Base-by-base conservation (phyloP, 371 early-diverging fungal genomes). In the Pancytospora philotis region DNA sequence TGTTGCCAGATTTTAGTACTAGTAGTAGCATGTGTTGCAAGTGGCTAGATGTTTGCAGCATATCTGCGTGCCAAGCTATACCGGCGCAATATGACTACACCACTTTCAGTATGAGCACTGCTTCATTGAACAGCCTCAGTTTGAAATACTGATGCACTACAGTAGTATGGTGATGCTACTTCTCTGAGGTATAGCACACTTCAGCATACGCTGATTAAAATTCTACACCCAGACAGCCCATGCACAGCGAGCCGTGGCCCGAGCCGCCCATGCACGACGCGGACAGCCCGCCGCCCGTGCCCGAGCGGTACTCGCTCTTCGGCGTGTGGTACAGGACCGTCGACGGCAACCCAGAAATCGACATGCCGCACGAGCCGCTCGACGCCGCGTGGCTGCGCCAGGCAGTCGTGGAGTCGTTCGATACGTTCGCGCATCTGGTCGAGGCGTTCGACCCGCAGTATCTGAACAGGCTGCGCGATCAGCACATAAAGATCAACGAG, bases 401-500 rank as follows among this genome's bases (percentile, higher is more conserved):
- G 1, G n/a, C 48, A n/a, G 19, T 71, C 1, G 35, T 62, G 2
- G 32, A 65, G 16, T 57, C 58, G 38, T 66, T 39, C 39, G 34
- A 16, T 1, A 28, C n/a, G 3, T 71, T 68, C 62, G 13, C 32
- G 1, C 19, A 39, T 6, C 19, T 66, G 4, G 4, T 66, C 30
- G 51, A 45, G 1, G 35, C 64, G 27, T 37, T 41, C 16, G 50
- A 71, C 48, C 1, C 6, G 2, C 31, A 57, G 31, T 27, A 22
- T 6, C 13, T 71, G 27, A 48, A 66, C 45, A 58, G 57, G 22
- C 65, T 71, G 13, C 41, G 49, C 50, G 32, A 48, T 37, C 58
- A 60, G 3, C 72, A 71, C 50, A 28, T 51, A 8, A 19, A 71
- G 19, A 71, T 71, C 30, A 71, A 65, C 52, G 72, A 71, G 55